Evolutionary conservation across 2,329 filamentous ascomycete genomes (phyloP).

Genomic region (Ceratocystis albifundus): DNA sequence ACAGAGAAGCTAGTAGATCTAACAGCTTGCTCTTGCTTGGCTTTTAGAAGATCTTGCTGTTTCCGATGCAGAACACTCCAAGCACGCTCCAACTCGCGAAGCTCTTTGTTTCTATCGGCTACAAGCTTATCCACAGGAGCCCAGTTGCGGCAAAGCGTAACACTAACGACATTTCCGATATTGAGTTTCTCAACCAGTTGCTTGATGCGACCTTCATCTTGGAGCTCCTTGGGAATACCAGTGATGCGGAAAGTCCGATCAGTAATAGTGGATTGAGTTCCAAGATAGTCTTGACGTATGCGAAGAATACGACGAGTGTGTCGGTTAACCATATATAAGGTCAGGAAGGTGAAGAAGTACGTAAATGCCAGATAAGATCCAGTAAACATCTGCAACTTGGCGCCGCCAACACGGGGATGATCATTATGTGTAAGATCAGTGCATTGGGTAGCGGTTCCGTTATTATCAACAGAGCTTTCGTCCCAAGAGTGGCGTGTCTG

Average conservation of each 20-base stretch:
- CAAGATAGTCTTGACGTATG: constrained; percentile 79
- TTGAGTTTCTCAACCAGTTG: constrained; percentile 75
- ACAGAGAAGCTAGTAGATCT: background rate
- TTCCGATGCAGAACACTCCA: constrained; percentile 65
- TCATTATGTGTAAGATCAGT: constrained; percentile 29
- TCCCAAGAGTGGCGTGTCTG: constrained; percentile 2
- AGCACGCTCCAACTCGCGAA: constrained; percentile 67
- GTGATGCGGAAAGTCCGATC: constrained; percentile 88
- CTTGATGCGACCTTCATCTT: constrained; percentile 73
- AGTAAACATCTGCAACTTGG: constrained; percentile 43
- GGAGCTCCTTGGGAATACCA: constrained; percentile 68
- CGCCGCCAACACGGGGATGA: constrained; percentile 22
- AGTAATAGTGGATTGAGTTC: constrained; percentile 87
- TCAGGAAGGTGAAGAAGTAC: constrained; percentile 77
- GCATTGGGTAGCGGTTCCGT: constrained; percentile 19
- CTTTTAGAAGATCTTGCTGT: constrained; percentile 31
- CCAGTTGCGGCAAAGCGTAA: constrained; percentile 83
- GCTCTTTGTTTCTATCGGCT: constrained; percentile 48
- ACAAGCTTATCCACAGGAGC: constrained; percentile 65
- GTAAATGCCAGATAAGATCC: constrained; percentile 95
- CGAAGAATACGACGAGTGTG: constrained; percentile 79
- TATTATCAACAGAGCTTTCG: constrained; percentile 15
- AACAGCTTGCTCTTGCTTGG: background rate
- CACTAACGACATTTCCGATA: constrained; percentile 80
- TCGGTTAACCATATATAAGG: constrained; percentile 68